These are phyloP conservation scores for Naganishia onofrii DNA, from an alignment of 768 basidiomycete species.

Conservation along the genomic window DNA sequence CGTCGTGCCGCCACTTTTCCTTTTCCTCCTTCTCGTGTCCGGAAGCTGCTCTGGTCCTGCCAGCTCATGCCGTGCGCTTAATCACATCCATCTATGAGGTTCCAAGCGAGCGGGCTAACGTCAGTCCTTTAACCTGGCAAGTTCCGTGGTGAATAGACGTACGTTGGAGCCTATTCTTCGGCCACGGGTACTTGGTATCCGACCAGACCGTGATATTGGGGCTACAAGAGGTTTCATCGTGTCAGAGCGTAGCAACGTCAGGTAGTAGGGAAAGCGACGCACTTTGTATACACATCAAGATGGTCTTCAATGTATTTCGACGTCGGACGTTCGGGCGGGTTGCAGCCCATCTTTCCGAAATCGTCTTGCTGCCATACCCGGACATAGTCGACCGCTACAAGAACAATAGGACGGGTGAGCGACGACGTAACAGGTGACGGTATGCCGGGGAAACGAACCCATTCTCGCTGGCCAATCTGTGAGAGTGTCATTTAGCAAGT, in stretches of 20 bases:
- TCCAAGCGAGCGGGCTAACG: neutral
- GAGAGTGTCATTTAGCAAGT: neutral
- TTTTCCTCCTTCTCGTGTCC: neutral
- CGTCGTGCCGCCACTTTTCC: neutral
- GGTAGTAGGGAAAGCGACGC: neutral
- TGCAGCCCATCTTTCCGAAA: slow-evolving; percentile 66
- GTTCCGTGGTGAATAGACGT: neutral
- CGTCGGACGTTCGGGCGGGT: slow-evolving; percentile 76
- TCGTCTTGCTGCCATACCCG: slow-evolving; percentile 66
- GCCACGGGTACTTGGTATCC: slow-evolving; percentile 70
- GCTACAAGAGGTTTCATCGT: neutral
- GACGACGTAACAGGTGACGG: neutral
- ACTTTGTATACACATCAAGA: slow-evolving; percentile 65
- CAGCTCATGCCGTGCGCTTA: neutral
- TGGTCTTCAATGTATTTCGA: slow-evolving; percentile 64
- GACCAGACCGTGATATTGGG: slow-evolving; percentile 36
- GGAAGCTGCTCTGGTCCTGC: neutral
- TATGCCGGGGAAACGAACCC: neutral
- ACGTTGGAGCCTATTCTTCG: slow-evolving; percentile 50
- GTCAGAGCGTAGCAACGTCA: neutral
- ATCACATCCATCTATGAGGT: slow-evolving; percentile 31
- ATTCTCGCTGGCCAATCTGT: slow-evolving; percentile 20
- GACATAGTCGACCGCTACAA: slow-evolving; percentile 88
- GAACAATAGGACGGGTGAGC: slow-evolving; percentile 65
- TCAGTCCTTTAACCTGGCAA: neutral